Conservation (phyloP, 2,329 filamentous ascomycete species). For the Colletotrichum sp. region DNA sequence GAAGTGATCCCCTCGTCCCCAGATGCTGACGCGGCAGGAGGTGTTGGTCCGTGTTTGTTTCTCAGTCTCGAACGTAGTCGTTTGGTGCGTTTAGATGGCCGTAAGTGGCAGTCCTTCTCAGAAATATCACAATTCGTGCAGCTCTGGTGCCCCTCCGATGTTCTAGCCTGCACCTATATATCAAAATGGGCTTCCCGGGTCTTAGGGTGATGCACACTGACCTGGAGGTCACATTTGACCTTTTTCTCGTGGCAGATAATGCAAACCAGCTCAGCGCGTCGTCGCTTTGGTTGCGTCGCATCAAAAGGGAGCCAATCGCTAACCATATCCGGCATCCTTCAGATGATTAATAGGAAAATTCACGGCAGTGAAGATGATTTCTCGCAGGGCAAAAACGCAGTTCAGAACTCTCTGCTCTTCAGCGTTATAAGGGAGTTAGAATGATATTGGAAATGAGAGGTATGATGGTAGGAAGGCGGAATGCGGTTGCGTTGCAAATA, state of each 20-base stretch:
- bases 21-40: neutral
- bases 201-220: neutral
- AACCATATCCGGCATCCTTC: slow-evolving; percentile 32
- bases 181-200: neutral
- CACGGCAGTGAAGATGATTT: neutral
- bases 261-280: slow-evolving; percentile 35
- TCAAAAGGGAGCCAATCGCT: slow-evolving; percentile 38
- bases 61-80: slow-evolving; percentile 7
- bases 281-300: slow-evolving; percentile 33
- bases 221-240: slow-evolving; percentile 39
- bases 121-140: slow-evolving; percentile 33
- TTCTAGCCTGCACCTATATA: slow-evolving; percentile 17
- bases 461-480: neutral
- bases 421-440: neutral
- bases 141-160: slow-evolving; percentile 24
- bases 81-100: slow-evolving; percentile 33
- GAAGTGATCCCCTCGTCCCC: neutral
- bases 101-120: slow-evolving; percentile 30
- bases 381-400: neutral
- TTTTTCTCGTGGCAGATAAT: slow-evolving; percentile 39
- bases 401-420: neutral
- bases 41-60: neutral
- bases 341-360: neutral
- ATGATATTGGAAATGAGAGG: neutral
- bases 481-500: neutral